Base-by-base conservation (phyloP, 352 stramenopile species). In the Labyrinthula sp. region DNA sequence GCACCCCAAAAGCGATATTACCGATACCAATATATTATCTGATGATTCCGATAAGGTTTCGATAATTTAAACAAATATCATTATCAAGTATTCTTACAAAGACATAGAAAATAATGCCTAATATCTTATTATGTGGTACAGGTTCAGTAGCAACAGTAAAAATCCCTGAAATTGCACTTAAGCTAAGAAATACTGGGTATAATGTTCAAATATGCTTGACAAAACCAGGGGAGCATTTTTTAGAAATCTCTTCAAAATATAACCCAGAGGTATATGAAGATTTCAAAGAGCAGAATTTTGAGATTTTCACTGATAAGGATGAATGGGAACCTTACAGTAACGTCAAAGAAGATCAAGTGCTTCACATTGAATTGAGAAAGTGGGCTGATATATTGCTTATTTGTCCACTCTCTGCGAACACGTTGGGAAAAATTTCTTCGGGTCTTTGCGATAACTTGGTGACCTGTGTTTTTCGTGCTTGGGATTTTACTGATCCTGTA, bases 391-490 rank as follows among this genome's bases (percentile, higher is more conserved):
- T 89, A 33, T 62, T 89, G 39, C 26, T 94, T 1, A 52, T 85
- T 20, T 68, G 75, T 1, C 79, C 79, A 1, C 65, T 87, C 30
- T 90, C 77, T 0, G 79, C 79, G 1, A 90, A 90, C 38, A 83
- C 75, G 3, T 47, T 91, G 2, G 75, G 59, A 12, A 91, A 91
- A 36, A 52, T 94, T 26, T 67, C 81, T 7, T 76, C 86, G 49
- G 85, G 85, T 14, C 60, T 94, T 18, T 87, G 82, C 21, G 79
- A 94, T 60, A 92, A 95, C 65, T 73, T 92, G 0, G 61, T 94
- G 72, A 89, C 78, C 1, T 91, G 77, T 50, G 65, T 89, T 9
- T 65, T 75, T 1, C 70, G 85, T 1, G 83, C 85, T 24, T 95
- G 85, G 85, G 79, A 82, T 48, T 71, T 71, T 50, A 64, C 58